Percentiles rank a stretch among this genome's conserved stretches.
Conservation (phyloP, 306 rosid species). For the Prunus armeniaca region DNA sequence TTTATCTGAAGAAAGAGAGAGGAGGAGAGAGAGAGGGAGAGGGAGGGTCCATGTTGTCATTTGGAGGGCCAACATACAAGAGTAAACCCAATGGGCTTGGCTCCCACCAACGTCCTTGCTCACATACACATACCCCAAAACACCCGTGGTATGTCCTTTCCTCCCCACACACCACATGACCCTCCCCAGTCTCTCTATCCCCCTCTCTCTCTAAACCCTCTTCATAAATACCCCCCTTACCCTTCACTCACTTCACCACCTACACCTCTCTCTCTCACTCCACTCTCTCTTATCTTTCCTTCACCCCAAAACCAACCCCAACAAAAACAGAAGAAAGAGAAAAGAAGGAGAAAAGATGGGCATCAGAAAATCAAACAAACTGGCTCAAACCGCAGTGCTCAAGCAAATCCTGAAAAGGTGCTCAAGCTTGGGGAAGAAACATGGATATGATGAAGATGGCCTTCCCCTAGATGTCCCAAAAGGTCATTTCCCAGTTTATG, state of each 20-base stretch:
- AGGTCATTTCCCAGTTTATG: slow-evolving; percentile 88
- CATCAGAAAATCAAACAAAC: slow-evolving; percentile 60
- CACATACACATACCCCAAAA: slow-evolving; percentile 45
- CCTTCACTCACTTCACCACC: slow-evolving; percentile 13
- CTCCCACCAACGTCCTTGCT: slow-evolving; percentile 56
- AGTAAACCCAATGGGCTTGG: slow-evolving; percentile 48
- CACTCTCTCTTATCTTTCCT: slow-evolving; percentile 8
- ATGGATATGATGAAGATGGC: slow-evolving; percentile 47
- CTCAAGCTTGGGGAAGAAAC: slow-evolving; percentile 65
- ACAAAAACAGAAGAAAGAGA: background rate
- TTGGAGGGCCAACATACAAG: slow-evolving; percentile 39
- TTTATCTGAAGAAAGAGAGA: background rate
- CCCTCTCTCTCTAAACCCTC: slow-evolving; percentile 3
- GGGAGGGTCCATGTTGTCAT: slow-evolving; percentile 50
- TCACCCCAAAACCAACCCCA: background rate
- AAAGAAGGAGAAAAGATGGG: slow-evolving; percentile 41
- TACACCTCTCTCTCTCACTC: background rate
- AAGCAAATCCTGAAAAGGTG: slow-evolving; percentile 83
- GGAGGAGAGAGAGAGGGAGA: background rate
- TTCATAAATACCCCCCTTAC: slow-evolving; percentile 54
- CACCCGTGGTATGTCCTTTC: slow-evolving; percentile 64
- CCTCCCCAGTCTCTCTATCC: background rate
- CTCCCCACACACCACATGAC: slow-evolving; percentile 37
- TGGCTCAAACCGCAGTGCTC: slow-evolving; percentile 61
- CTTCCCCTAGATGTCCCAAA: slow-evolving; percentile 81